Evolutionary conservation across 169 alveolate species (phyloP), one percentile per base, ranked within the genome.

Genomic region (Babesia ovis): DNA sequence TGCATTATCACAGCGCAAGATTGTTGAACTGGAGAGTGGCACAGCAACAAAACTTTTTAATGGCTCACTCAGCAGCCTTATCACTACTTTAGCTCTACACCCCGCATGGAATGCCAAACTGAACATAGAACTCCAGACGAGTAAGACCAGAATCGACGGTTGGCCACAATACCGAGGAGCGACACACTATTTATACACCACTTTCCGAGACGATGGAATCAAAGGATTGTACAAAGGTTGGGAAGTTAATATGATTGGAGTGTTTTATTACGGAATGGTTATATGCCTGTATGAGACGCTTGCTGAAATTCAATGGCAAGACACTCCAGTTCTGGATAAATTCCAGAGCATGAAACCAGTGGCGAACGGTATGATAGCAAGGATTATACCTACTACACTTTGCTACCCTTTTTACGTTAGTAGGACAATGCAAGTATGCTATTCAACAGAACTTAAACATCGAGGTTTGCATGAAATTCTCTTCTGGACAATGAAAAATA

Each of bases 81-180:
- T 81, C 27, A 72, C 89, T 16, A 81, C 77, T 2, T 48, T 50
- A 14, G 39, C 61, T 18, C 68, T 81, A 22, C 89, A 81, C 58
- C 89, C 89, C 0, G 51, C 66, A 34, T 81, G 89, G 89, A 81
- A 71, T 48, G 89, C 89, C 0, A 81, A 56, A 53, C 67, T 81
- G 31, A 68, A 73, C 48, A 32, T 81, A 3, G 84, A 81, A 43
- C 80, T 81, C 35, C 84, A 81, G 35, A 50, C 83, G 12, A 31
- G 71, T 27, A 60, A 43, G 58, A 72, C 89, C 29, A 43, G 42
- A 41, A 25, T 70, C 3, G 89, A 70, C 48, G 89, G 89, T 6
- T 81, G 89, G 89, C 84, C 84, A 14, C 83, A 71, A 50, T 71
- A 72, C 59, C 61, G 89, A n/a, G 84, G 84, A 8, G 74, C 89